Base-by-base conservation (phyloP, 805 yeast species). In the Saccharomycopsis synnaedendra region DNA sequence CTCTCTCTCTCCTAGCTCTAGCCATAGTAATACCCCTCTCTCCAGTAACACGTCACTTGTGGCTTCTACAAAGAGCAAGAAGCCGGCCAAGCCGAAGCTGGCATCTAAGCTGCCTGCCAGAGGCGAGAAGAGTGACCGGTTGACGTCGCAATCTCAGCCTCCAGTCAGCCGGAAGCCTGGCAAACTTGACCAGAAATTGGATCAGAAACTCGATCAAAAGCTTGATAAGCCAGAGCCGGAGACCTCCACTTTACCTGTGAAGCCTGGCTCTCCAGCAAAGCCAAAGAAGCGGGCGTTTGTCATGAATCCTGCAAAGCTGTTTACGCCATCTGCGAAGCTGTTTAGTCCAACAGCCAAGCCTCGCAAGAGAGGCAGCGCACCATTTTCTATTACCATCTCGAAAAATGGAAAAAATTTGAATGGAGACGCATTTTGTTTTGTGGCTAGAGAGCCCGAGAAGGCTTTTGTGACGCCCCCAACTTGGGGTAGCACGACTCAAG, bases 391-490 rank as follows among this genome's bases (percentile, higher is more conserved):
- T 4, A 49, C 46, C 31, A 32, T 46, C 11, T 36, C 50, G 31
- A 11, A 28, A 32, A 37, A 48, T 46, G 42, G 33, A 10, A 31
- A 29, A 30, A 42, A 44, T 19, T 41, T 51, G 5, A 40, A 47
- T 36, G 46, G 30, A 7, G 37, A 19, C 9, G 48, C 10, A 6
- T 51, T 51, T 42, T 48, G 48, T 39, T 51, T 48, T 34, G 32
- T 51, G 19, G 34, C 41, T 3, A 34, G n/a, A n/a, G 10, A 43
- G n/a, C 32, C 47, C 1, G 88, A 80, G 55, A 76, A 69, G 56
- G 79, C 93, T 5, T 85, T 74, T 60, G 69, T 70, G 39, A 81
- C 90, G 0, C 80, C 85, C 6, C 94, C 94, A 45, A 81, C 89
- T 0, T 85, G 94, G 94, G 69, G 71, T 28, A 65, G 72, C 43